These are phyloP conservation scores for Aspergillus wentii DNA, from an alignment of 495 filamentous ascomycete genomes.

Conservation along the genomic window DNA sequence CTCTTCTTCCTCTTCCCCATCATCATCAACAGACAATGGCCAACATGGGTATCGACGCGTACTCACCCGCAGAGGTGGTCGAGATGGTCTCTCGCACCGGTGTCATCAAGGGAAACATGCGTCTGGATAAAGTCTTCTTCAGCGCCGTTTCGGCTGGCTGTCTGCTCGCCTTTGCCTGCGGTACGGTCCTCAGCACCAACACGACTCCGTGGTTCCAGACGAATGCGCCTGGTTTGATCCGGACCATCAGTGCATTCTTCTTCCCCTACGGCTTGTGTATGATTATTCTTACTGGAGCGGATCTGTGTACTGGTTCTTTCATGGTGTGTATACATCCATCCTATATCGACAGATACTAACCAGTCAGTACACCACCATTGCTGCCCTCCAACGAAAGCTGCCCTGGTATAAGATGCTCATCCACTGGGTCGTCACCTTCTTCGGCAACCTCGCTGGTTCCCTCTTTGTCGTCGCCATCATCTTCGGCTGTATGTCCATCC, in stretches of 20 bases:
- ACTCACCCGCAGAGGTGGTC: slow-evolving; percentile 41
- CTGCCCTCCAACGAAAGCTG: slow-evolving; percentile 47
- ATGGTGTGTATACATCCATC: slow-evolving; percentile 34
- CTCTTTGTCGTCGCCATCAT: slow-evolving; percentile 56
- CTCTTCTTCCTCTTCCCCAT: no score
- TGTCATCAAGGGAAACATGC: slow-evolving; percentile 46
- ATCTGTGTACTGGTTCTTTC: slow-evolving; percentile 56
- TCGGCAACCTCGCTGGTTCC: slow-evolving; percentile 55
- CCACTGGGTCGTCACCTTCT: slow-evolving; percentile 55
- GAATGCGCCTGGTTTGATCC: slow-evolving; percentile 56
- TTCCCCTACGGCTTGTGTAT: slow-evolving; percentile 57
- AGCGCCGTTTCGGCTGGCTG: slow-evolving; percentile 49
- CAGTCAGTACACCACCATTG: slow-evolving; percentile 47
- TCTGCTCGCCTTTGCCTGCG: slow-evolving; percentile 50
- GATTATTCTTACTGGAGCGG: slow-evolving; percentile 55
- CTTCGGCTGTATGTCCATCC: slow-evolving; percentile 45
- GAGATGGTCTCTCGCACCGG: slow-evolving; percentile 42
- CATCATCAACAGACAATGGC: no score
- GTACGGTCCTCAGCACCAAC: slow-evolving; percentile 46
- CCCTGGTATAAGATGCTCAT: slow-evolving; percentile 43
- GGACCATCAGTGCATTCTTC: slow-evolving; percentile 48
- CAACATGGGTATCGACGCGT: no score
- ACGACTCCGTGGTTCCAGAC: slow-evolving; percentile 55
- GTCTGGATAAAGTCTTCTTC: slow-evolving; percentile 50
- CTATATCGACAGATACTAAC: not conserved